Percentiles rank a stretch among this genome's conserved stretches.
These are phyloP conservation scores for Fraxinus angustifolia DNA, from an alignment of 305 asterid genomes.

Conservation along the genomic window DNA sequence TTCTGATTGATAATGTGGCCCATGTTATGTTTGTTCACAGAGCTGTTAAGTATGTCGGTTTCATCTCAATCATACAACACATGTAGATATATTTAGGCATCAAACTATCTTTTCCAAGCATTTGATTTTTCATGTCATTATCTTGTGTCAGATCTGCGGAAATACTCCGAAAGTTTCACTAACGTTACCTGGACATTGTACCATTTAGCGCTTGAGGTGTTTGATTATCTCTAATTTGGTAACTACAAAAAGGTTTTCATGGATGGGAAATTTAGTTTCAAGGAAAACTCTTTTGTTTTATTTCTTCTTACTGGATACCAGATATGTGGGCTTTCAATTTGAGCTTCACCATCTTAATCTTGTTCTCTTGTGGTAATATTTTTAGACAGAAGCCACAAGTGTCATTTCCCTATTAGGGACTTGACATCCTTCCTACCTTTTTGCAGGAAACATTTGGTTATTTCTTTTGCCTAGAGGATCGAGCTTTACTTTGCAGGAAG, in stretches of 20 bases:
- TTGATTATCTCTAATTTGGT: neutral
- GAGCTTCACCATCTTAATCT: neutral
- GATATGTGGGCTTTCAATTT: neutral
- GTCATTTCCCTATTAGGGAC: neutral
- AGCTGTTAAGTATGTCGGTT: neutral
- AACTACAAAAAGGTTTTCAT: neutral
- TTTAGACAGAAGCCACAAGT: neutral
- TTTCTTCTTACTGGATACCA: neutral
- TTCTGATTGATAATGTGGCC: neutral
- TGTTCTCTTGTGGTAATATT: neutral
- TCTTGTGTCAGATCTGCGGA: neutral
- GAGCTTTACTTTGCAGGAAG: conserved; percentile 83
- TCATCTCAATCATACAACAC: neutral
- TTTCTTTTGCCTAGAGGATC: conserved; percentile 91
- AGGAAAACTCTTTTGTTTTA: neutral
- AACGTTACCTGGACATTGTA: neutral
- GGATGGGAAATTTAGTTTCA: neutral
- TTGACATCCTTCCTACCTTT: neutral
- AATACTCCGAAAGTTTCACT: neutral
- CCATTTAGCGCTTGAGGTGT: neutral
- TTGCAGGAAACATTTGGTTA: conserved; percentile 79
- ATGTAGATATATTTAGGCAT: neutral
- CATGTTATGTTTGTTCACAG: neutral
- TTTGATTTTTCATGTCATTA: neutral
- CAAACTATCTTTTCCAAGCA: neutral